Conservation (phyloP, 73 alveolate species). For the Effrenium voratum region DNA sequence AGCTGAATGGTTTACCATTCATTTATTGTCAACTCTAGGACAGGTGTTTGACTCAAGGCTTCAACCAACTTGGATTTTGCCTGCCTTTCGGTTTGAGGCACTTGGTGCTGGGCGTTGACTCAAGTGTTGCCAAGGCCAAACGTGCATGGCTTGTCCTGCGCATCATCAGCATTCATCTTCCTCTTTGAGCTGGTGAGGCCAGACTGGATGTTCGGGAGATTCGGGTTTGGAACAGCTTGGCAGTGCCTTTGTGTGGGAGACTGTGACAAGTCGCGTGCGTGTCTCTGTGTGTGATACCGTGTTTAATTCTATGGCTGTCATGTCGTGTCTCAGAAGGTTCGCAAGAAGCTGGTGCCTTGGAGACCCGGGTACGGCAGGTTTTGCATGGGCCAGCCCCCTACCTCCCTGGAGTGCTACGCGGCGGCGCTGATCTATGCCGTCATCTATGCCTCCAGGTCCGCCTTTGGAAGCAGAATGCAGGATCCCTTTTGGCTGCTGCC, state of each 20-base stretch:
- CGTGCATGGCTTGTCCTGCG: constrained; percentile 72
- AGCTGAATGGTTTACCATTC: not conserved
- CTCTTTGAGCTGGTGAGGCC: constrained; percentile 55
- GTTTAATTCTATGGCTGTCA: not conserved
- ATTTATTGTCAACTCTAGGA: not conserved
- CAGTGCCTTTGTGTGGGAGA: too few relatives aligned
- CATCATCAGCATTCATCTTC: constrained; percentile 54
- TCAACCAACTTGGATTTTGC: not conserved
- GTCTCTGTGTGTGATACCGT: not conserved
- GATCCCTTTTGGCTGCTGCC: too few relatives aligned
- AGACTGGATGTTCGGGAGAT: not conserved
- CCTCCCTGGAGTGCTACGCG: constrained; percentile 66
- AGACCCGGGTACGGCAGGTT: too few relatives aligned
- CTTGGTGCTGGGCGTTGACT: too few relatives aligned
- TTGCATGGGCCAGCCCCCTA: constrained; percentile 62
- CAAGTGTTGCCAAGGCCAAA: constrained; percentile 38
- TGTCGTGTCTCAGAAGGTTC: too few relatives aligned
- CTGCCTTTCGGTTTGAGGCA: not conserved
- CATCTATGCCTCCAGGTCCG: constrained; percentile 63
- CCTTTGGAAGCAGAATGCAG: not conserved
- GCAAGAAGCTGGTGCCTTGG: too few relatives aligned
- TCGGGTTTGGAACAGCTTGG: not conserved
- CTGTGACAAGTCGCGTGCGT: too few relatives aligned
- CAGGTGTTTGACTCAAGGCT: not conserved
- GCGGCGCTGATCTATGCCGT: constrained; percentile 79